phyloP scores from a whole-genome alignment of 345 rosid species.

The Brassica juncea region DNA sequence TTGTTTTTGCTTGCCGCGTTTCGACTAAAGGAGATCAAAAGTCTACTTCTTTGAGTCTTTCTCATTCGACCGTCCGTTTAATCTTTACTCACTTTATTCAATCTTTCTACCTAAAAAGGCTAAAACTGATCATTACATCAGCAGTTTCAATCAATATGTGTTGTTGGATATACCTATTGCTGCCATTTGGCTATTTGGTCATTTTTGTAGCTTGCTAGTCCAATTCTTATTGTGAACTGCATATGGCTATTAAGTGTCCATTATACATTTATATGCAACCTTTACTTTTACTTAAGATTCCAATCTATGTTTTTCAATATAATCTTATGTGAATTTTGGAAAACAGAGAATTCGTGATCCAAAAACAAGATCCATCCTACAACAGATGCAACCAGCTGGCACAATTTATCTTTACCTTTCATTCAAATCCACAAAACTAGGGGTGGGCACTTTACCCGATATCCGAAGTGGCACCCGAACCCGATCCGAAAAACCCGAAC shows the following conservation, averaged over 20 bases:
- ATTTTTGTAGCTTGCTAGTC: no score
- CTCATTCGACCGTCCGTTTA: constrained; percentile 23
- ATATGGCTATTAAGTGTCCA: neutral
- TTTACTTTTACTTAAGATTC: neutral
- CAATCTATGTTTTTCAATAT: neutral
- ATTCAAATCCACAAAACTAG: neutral
- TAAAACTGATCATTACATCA: neutral
- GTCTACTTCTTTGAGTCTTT: neutral
- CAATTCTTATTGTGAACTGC: neutral
- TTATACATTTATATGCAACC: neutral
- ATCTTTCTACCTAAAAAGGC: neutral
- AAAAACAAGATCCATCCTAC: neutral
- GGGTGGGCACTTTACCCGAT: no score
- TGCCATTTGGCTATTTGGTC: neutral
- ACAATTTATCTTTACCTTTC: neutral
- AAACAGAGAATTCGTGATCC: neutral
- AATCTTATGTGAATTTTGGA: neutral
- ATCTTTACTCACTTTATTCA: neutral
- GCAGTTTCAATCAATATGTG: neutral
- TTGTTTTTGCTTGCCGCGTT: constrained; percentile 28
- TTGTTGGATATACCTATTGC: neutral
- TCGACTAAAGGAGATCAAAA: no score
- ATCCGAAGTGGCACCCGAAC: no score
- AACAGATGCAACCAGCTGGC: neutral
- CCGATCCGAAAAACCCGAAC: no score